These are phyloP conservation scores for Gymnopus androsaceus DNA, from an alignment of 1,284 basidiomycete genomes.

Conservation along the genomic window DNA sequence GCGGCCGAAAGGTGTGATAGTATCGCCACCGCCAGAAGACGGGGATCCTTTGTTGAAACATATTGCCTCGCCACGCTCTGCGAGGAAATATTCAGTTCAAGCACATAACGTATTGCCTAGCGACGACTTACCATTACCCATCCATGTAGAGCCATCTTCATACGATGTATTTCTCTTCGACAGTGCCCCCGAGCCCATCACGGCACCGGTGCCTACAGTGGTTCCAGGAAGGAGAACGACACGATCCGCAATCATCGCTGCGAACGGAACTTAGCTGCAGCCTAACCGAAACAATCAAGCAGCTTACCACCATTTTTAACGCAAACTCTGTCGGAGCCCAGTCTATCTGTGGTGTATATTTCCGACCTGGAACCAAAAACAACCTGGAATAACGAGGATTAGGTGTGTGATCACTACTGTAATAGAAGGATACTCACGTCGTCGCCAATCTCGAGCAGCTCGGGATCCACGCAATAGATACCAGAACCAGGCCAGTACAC, in stretches of 20 bases:
- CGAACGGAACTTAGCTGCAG: not conserved
- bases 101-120: not conserved
- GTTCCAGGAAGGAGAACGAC: constrained; percentile 45
- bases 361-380: constrained; percentile 50
- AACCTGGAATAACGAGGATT: constrained; percentile 20
- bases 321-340: constrained; percentile 39
- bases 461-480: constrained; percentile 46
- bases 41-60: constrained; percentile 34
- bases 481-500: constrained; percentile 53
- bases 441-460: constrained; percentile 47
- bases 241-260: constrained; percentile 51
- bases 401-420: not conserved
- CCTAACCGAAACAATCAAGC: not conserved
- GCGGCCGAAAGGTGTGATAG: constrained; percentile 47
- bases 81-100: not conserved
- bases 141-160: constrained; percentile 46
- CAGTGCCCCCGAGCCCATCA: constrained; percentile 49
- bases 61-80: constrained; percentile 38
- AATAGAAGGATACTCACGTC: constrained; percentile 27
- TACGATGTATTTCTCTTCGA: constrained; percentile 41
- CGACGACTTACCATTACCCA: constrained; percentile 38
- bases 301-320: constrained; percentile 34
- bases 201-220: constrained; percentile 39
- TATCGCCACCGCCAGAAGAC: constrained; percentile 27
- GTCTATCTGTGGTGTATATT: constrained; percentile 43